Percentiles rank a stretch among this genome's conserved stretches.
phyloP scores from a whole-genome alignment of 768 basidiomycete species.

The Serendipita indica region DNA sequence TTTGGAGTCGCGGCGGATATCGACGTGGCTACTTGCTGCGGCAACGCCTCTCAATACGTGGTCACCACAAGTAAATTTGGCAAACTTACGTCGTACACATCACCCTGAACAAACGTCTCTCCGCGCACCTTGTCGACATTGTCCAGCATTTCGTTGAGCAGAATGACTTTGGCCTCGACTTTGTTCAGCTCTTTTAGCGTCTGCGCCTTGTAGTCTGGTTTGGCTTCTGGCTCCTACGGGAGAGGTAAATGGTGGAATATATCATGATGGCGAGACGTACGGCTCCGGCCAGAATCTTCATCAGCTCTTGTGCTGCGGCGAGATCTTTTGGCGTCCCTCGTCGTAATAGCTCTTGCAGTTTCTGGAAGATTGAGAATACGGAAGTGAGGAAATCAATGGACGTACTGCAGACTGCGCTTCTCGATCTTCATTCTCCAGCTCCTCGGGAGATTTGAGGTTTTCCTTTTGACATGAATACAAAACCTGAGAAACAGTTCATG shows the following conservation, averaged over 20 bases:
- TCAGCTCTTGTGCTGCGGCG: conserved; percentile 88
- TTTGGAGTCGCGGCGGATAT: conserved; percentile 74
- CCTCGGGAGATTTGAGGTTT: conserved; percentile 89
- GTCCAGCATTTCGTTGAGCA: conserved; percentile 95
- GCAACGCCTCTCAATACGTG: not conserved
- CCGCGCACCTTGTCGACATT: conserved; percentile 60
- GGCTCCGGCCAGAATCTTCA: conserved; percentile 90
- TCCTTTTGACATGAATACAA: no score
- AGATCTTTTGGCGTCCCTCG: conserved; percentile 92
- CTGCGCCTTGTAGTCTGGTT: conserved; percentile 86
- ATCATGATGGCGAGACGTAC: conserved; percentile 19
- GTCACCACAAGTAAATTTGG: not conserved
- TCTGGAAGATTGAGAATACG: conserved; percentile 25
- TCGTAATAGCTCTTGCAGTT: conserved; percentile 95
- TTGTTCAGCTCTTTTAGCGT: conserved; percentile 83
- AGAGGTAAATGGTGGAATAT: not conserved
- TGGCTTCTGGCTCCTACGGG: conserved; percentile 65
- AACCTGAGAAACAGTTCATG: not conserved
- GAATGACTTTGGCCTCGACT: conserved; percentile 83
- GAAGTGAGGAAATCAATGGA: conserved; percentile 3
- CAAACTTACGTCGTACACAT: conserved; percentile 72
- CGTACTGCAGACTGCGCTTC: conserved; percentile 73
- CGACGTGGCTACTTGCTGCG: conserved; percentile 77
- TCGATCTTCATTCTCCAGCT: conserved; percentile 90
- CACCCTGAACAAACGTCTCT: conserved; percentile 73